Evolutionary conservation across 805 yeast species (phyloP).

Genomic region (Yarrowia alimentaria): DNA sequence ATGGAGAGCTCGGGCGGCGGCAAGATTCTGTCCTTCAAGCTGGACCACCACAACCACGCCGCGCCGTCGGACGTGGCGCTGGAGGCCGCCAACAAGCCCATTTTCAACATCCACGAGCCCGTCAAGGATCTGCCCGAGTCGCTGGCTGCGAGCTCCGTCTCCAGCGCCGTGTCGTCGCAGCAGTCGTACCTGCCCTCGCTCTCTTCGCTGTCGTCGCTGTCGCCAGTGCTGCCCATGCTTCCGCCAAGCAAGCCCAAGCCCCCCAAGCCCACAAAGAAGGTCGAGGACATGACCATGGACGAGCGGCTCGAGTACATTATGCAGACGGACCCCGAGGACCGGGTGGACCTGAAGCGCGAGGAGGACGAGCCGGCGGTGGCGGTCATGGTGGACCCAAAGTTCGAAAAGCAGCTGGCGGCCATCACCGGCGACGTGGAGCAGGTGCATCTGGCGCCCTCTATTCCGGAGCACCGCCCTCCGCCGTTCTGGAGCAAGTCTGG

Average conservation of each 20-base stretch:
- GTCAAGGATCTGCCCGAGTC: constrained; percentile 22
- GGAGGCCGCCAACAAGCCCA: constrained; percentile 18
- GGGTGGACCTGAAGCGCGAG: constrained; percentile 13
- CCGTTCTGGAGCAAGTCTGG: constrained; percentile 26
- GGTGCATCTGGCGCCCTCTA: not conserved
- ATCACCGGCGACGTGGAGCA: constrained; percentile 18
- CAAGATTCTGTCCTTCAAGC: constrained; percentile 25
- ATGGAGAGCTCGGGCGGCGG: not conserved
- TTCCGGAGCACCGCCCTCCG: constrained; percentile 1
- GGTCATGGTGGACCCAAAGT: constrained; percentile 21
- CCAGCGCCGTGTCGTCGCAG: not conserved
- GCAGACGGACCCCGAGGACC: constrained; percentile 26
- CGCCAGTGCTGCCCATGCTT: constrained; percentile 8
- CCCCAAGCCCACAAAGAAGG: constrained; percentile 20
- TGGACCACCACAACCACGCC: constrained; percentile 11
- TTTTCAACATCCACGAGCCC: constrained; percentile 23
- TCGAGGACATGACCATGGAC: constrained; percentile 26
- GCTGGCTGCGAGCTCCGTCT: not conserved
- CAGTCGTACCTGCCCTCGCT: constrained; percentile 1
- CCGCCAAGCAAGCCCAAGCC: constrained; percentile 22
- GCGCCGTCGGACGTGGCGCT: constrained; percentile 14
- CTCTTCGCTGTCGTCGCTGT: not conserved
- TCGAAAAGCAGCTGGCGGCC: constrained; percentile 19
- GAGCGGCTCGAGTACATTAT: constrained; percentile 25
- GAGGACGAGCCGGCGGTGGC: constrained; percentile 5